A percentile compares a stretch with the other conserved stretches of the same genome.
Conservation (phyloP, 2,329 filamentous ascomycete genomes). For the Xylariaceae sp. region DNA sequence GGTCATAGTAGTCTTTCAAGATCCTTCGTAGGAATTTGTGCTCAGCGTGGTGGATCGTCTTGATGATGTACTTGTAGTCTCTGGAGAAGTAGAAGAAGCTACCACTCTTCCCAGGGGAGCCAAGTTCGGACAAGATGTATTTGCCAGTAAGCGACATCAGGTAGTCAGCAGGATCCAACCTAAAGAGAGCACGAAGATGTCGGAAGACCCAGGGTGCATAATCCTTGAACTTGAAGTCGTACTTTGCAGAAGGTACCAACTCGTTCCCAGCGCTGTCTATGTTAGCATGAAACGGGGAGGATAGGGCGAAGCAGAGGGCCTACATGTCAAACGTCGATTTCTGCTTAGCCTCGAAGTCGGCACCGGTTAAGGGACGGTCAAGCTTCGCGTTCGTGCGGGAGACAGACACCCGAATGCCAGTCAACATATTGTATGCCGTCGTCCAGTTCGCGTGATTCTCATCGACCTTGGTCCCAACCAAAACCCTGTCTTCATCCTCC, state of each 20-base stretch:
- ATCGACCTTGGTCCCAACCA: constrained; percentile 97
- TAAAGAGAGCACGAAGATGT: constrained; percentile 83
- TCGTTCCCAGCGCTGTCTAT: constrained; percentile 82
- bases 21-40: constrained; percentile 86
- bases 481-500: constrained; percentile 89
- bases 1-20: constrained; percentile 88
- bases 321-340: constrained; percentile 99
- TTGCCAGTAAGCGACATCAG: constrained; percentile 98
- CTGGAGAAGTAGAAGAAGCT: constrained; percentile 99
- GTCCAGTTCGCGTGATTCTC: constrained; percentile 97
- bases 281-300: constrained; percentile 38
- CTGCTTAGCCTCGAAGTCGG: constrained; percentile 90
- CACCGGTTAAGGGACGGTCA: constrained; percentile 84
- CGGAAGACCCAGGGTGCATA: constrained; percentile 99
- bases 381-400: constrained; percentile 96
- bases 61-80: constrained; percentile 99
- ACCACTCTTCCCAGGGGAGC: constrained; percentile 95
- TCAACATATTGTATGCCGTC: constrained; percentile 99
- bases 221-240: constrained; percentile 99
- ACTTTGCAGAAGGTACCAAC: constrained; percentile 95
- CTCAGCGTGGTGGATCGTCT: constrained; percentile 96
- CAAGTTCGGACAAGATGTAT: constrained; percentile 96
- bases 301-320: constrained; percentile 39
- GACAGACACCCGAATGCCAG: constrained; percentile 94
- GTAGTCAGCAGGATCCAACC: constrained; percentile 94